phyloP scores from a whole-genome alignment of 208 protist species.

The Wallacemonas sp. region DNA sequence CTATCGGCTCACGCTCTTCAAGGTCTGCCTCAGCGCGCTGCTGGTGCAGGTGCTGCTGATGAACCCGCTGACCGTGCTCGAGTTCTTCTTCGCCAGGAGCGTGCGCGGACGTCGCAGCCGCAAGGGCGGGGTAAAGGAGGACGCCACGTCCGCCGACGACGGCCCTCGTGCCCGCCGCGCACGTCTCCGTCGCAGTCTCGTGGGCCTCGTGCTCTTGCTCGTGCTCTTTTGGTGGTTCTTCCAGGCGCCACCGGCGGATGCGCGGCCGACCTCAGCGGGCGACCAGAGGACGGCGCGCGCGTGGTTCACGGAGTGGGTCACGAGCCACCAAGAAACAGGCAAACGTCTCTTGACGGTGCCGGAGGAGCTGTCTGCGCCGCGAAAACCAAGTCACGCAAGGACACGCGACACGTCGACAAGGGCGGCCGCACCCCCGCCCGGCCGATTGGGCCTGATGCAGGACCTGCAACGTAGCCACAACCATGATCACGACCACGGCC shows the following conservation, averaged over 20 bases:
- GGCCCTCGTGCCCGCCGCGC: not conserved
- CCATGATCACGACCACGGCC: not conserved
- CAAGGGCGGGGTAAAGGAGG: not conserved
- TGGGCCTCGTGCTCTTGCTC: conserved; percentile 1
- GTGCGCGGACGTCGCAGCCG: not conserved
- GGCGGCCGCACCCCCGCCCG: not conserved
- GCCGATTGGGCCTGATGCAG: conserved; percentile 5
- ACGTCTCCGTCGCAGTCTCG: not conserved
- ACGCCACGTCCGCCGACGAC: not conserved
- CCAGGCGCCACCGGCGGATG: not conserved
- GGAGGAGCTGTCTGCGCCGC: not conserved
- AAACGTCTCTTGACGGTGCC: not conserved
- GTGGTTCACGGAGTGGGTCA: not conserved
- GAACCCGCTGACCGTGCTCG: not conserved
- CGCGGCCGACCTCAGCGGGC: not conserved
- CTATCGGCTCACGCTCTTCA: not conserved
- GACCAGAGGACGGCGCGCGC: not conserved
- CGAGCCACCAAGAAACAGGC: not conserved
- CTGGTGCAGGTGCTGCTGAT: conserved; percentile 7
- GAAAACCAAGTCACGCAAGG: not conserved
- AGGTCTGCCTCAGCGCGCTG: not conserved
- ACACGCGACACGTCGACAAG: not conserved
- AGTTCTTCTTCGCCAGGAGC: not conserved
- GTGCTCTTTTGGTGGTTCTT: not conserved
- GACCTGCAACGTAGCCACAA: not conserved